Percentiles rank a stretch among this genome's conserved stretches.
Evolutionary conservation across 305 asterid species (phyloP).

Genomic region (Euphrasia arctica): DNA sequence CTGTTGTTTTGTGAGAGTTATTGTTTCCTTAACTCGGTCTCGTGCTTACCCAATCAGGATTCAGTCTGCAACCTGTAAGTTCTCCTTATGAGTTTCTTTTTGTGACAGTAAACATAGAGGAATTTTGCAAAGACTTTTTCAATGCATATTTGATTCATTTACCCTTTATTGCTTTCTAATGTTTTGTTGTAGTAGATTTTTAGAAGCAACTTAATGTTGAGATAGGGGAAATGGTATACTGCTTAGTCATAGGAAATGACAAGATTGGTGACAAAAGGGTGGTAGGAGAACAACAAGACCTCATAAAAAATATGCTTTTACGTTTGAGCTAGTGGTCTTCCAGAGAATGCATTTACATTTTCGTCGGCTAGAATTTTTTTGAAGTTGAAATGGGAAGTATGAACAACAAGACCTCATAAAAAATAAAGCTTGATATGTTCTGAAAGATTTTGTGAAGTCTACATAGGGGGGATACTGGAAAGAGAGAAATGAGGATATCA

Average conservation of each 20-base stretch:
- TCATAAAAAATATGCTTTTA: too few species aligned
- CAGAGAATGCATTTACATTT: neutral
- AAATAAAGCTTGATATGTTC: neutral
- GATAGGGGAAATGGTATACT: too few species aligned
- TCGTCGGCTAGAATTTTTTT: neutral
- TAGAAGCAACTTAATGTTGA: too few species aligned
- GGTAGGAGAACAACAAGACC: too few species aligned
- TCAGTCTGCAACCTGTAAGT: constrained; percentile 91
- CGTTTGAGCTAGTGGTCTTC: neutral
- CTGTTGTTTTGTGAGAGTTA: constrained; percentile 23
- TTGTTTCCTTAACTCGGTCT: constrained; percentile 53
- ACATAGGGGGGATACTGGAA: neutral
- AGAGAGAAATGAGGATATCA: neutral
- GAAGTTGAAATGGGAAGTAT: neutral
- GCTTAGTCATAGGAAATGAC: too few species aligned
- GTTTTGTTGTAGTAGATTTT: too few species aligned
- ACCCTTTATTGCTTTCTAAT: neutral
- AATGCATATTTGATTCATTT: neutral
- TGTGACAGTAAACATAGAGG: constrained; percentile 12
- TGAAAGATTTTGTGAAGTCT: neutral
- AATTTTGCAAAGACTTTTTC: neutral
- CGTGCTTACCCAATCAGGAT: constrained; percentile 81
- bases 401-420: too few species aligned
- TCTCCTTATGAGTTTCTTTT: constrained; percentile 9
- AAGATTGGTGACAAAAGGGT: too few species aligned